Evolutionary conservation across 2,329 filamentous ascomycete genomes (phyloP), one percentile per base, ranked within the genome.

Genomic region (Rhynchosporium agropyri): DNA sequence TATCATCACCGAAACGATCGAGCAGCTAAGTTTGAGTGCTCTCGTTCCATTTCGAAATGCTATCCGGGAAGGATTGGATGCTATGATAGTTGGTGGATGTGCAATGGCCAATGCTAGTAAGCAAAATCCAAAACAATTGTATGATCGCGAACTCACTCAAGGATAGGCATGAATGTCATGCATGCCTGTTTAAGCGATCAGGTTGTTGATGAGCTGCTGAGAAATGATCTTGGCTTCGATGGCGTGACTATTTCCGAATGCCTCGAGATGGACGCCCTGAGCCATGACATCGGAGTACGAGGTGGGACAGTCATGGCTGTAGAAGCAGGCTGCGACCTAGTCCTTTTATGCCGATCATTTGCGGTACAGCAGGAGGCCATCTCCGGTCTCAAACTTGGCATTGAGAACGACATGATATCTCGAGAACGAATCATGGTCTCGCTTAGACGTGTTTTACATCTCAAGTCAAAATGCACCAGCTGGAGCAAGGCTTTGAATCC

Each of bases 221-320:
- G 94, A n/a, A 89, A 89, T 64, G 92, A 97, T 68, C 83, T 98
- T 29, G 89, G 90, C 2, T 98, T 98, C 71, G 85, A 91, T 56
- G 94, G 94, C 1, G 93, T 98, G 2, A 92, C 95, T 29, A 92
- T 98, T 56, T 97, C 93, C 0, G 94, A 98, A 74, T 98, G 94
- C 69, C 79, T 98, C 7, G 94, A 97, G 75, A 98, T 98, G 94
- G 93, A 97, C 73, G 92, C 93, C 0, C 83, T 98, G 8, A 95
- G 92, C 67, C 91, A 96, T 73, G 96, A 97, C 71, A 95, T 98
- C 56, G 94, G 94, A n/a, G 92, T 99, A 20, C 92, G 94, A 69
- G 94, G 95, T 46, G 95, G 95, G 12, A 97, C 94, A 0, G 92
- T 98, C 70, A 97, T 97, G 92, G 95, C 95, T 3, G 91, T 97